phyloP scores from a whole-genome alignment of 352 stramenopile species.

The Pythium rishiriense region DNA sequence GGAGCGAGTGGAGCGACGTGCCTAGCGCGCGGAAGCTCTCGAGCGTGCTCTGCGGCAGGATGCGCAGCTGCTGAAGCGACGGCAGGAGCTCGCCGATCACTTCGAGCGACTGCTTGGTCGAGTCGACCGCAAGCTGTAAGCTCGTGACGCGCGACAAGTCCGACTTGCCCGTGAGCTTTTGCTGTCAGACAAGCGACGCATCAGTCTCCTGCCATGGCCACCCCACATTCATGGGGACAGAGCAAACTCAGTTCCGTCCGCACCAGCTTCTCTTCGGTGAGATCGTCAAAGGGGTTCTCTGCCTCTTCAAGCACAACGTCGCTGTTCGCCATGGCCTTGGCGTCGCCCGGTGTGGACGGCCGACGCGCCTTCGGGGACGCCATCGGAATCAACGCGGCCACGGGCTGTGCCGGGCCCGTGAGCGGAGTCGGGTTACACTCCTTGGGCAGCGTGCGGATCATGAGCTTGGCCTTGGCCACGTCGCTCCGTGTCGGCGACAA shows the following conservation, averaged over 20 bases:
- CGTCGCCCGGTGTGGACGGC: background rate
- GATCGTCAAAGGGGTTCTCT: conserved; percentile 80
- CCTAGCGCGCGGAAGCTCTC: conserved; percentile 82
- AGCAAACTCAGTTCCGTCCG: too few species aligned
- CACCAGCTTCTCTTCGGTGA: conserved; percentile 77
- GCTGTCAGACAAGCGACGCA: conserved; percentile 29
- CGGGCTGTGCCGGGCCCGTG: background rate
- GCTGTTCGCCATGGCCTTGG: background rate
- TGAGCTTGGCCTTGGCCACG: conserved; percentile 48
- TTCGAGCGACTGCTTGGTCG: conserved; percentile 78
- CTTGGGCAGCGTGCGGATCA: conserved; percentile 69
- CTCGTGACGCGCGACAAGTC: conserved; percentile 58
- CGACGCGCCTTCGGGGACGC: conserved; percentile 28
- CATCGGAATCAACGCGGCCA: background rate
- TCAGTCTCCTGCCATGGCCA: background rate
- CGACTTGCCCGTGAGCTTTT: conserved; percentile 56
- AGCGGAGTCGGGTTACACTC: conserved; percentile 74
- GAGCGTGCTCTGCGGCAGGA: conserved; percentile 58
- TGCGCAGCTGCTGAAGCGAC: conserved; percentile 61
- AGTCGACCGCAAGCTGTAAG: conserved; percentile 73
- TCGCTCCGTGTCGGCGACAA: conserved; percentile 13
- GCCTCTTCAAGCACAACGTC: conserved; percentile 17
- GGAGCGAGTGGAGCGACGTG: conserved; percentile 69
- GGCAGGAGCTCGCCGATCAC: conserved; percentile 78
- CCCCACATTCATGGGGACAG: too few species aligned